Percentiles rank a stretch among this genome's conserved stretches.
Conservation (phyloP, 768 basidiomycete genomes). For the Aureoboletus auriporus region DNA sequence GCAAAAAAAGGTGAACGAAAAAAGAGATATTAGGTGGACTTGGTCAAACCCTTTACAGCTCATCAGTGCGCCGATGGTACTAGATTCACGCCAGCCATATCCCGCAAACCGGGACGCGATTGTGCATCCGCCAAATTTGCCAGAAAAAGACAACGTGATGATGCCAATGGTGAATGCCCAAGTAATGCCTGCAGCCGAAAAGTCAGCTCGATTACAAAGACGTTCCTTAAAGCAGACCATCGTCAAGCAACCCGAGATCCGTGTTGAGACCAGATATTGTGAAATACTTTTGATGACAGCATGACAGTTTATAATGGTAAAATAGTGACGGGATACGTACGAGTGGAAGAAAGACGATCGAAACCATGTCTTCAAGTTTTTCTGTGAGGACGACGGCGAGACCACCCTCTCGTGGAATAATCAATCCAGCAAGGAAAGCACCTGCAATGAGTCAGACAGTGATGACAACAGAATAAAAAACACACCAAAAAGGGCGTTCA, state of each 20-base stretch:
- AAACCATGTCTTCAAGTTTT: conserved; percentile 94
- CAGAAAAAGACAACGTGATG: conserved; percentile 68
- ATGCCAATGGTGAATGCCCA: conserved; percentile 91
- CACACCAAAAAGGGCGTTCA: conserved; percentile 85
- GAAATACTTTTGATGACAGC: conserved; percentile 65
- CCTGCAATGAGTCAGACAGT: conserved; percentile 33
- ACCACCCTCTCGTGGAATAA: conserved; percentile 85
- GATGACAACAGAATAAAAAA: not conserved
- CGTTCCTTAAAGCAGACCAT: conserved; percentile 40
- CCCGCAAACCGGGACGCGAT: conserved; percentile 62
- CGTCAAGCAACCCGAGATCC: conserved; percentile 77
- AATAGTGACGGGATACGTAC: conserved; percentile 44
- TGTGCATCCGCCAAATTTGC: conserved; percentile 87
- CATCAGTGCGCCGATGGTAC: conserved; percentile 89
- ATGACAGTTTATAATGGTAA: too few species aligned
- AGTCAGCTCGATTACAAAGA: not conserved
- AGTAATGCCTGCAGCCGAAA: conserved; percentile 48
- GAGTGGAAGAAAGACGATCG: conserved; percentile 85
- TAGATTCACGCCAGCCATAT: conserved; percentile 76
- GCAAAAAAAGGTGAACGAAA: conserved; percentile 1
- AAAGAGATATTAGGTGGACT: not conserved
- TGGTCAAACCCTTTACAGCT: conserved; percentile 81
- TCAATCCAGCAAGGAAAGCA: conserved; percentile 77
- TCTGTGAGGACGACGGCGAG: conserved; percentile 86
- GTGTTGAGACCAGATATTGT: conserved; percentile 89